Percentiles rank a stretch among this genome's conserved stretches.
Conservation (phyloP, 208 protist species). For the Crithidia brevicula region DNA sequence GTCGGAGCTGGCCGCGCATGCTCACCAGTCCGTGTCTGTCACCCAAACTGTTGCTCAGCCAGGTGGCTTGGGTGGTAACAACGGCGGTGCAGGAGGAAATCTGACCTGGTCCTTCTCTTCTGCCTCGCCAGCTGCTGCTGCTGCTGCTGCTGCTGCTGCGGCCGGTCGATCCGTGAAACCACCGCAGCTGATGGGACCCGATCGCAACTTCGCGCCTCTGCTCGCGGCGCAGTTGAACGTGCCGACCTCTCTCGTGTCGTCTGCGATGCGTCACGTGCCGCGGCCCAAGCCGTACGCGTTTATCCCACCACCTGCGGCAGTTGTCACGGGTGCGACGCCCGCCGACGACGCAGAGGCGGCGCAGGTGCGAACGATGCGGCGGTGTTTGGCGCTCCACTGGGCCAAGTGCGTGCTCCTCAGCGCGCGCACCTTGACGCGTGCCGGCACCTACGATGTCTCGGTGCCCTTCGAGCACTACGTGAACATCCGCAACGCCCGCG, state of each 20-base stretch:
- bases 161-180: not conserved
- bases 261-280: conserved; percentile 11
- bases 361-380: conserved; percentile 45
- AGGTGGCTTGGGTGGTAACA: not conserved
- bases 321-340: conserved; percentile 43
- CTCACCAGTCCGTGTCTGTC: conserved; percentile 18
- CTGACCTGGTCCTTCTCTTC: conserved; percentile 20
- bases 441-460: conserved; percentile 37
- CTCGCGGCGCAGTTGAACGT: conserved; percentile 19
- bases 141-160: not conserved
- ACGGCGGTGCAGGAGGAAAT: not conserved
- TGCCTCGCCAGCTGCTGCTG: not conserved
- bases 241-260: conserved; percentile 9
- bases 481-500: conserved; percentile 32
- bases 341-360: conserved; percentile 37
- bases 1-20: conserved; percentile 43
- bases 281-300: conserved; percentile 26
- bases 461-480: conserved; percentile 52
- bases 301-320: conserved; percentile 21
- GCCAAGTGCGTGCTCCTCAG: conserved; percentile 60
- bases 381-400: conserved; percentile 55
- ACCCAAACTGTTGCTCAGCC: not conserved
- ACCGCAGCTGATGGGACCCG: conserved; percentile 8
- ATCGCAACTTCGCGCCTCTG: conserved; percentile 10
- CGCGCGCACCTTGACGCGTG: conserved; percentile 42